Evolutionary conservation across 768 basidiomycete species (phyloP).

Genomic region (Gloeostereum incarnatum): DNA sequence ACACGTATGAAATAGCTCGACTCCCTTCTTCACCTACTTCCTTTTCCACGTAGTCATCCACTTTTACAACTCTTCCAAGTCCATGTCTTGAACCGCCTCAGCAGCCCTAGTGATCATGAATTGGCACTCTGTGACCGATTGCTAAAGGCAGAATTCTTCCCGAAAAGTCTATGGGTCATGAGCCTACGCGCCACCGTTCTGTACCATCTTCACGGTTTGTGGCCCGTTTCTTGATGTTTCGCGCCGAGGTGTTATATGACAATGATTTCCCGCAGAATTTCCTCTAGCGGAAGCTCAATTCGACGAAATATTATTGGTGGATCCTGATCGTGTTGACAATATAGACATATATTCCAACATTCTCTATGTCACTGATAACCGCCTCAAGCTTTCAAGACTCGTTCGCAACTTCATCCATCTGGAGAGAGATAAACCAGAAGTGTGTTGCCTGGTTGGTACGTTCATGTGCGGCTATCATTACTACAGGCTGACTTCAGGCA

Average conservation of each 20-base stretch:
- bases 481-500: conserved; percentile 20
- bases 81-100: conserved; percentile 82
- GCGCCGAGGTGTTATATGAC: conserved; percentile 3
- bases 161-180: conserved; percentile 78
- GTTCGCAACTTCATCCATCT: conserved; percentile 86
- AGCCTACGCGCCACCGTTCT: conserved; percentile 77
- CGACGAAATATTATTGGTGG: conserved; percentile 66
- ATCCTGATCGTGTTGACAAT: conserved; percentile 89
- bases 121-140: conserved; percentile 74
- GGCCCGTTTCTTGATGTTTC: background rate
- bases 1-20: conserved; percentile 15
- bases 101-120: conserved; percentile 83
- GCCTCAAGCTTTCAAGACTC: conserved; percentile 78
- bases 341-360: conserved; percentile 97
- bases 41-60: conserved; percentile 35
- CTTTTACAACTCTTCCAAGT: conserved; percentile 71
- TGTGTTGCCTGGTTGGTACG: conserved; percentile 92
- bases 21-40: conserved; percentile 39
- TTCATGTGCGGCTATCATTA: conserved; percentile 6
- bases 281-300: conserved; percentile 80
- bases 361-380: conserved; percentile 89
- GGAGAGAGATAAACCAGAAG: conserved; percentile 92
- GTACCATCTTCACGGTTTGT: conserved; percentile 84
- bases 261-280: conserved; percentile 56
- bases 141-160: conserved; percentile 62